Conservation (phyloP, 1,284 basidiomycete genomes). For the Cutaneotrichosporon dermatis region DNA sequence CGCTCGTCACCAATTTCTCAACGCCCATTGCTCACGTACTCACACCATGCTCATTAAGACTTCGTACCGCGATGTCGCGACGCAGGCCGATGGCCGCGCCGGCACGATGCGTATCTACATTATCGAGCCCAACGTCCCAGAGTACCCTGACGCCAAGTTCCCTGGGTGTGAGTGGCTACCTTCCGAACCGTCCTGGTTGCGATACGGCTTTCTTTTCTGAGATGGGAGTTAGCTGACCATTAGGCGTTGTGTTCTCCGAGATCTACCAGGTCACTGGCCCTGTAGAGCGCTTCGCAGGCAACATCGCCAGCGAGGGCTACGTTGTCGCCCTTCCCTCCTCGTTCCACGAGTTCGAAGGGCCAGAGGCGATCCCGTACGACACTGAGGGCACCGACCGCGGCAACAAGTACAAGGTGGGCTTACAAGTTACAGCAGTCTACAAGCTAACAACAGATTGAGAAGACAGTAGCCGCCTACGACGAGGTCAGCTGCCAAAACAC, state of each 20-base stretch:
- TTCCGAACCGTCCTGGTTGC: not conserved
- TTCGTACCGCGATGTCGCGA: slow-evolving; percentile 68
- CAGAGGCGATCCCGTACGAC: slow-evolving; percentile 81
- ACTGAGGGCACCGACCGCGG: slow-evolving; percentile 82
- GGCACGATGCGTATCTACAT: slow-evolving; percentile 64
- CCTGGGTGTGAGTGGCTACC: slow-evolving; percentile 38
- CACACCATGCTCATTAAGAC: slow-evolving; percentile 70
- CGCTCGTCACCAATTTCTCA: not conserved
- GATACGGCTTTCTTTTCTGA: too few relatives aligned
- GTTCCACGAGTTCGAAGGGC: slow-evolving; percentile 86
- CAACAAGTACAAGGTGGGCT: slow-evolving; percentile 73
- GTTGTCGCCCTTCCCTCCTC: slow-evolving; percentile 43
- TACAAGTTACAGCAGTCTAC: too few relatives aligned
- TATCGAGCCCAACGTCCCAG: slow-evolving; percentile 46
- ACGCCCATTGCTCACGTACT: not conserved
- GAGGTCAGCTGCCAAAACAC: slow-evolving; percentile 55
- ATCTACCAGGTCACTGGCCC: slow-evolving; percentile 51
- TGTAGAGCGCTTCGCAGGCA: slow-evolving; percentile 64
- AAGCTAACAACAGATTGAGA: slow-evolving; percentile 61
- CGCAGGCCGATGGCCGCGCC: slow-evolving; percentile 58
- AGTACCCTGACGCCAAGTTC: slow-evolving; percentile 49
- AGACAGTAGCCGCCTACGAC: slow-evolving; percentile 74
- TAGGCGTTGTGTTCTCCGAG: slow-evolving; percentile 48
- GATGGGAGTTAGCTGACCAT: not conserved
- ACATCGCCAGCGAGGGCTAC: slow-evolving; percentile 77